phyloP scores from a whole-genome alignment of 306 rosid genomes.

The Rosa multiflora region DNA sequence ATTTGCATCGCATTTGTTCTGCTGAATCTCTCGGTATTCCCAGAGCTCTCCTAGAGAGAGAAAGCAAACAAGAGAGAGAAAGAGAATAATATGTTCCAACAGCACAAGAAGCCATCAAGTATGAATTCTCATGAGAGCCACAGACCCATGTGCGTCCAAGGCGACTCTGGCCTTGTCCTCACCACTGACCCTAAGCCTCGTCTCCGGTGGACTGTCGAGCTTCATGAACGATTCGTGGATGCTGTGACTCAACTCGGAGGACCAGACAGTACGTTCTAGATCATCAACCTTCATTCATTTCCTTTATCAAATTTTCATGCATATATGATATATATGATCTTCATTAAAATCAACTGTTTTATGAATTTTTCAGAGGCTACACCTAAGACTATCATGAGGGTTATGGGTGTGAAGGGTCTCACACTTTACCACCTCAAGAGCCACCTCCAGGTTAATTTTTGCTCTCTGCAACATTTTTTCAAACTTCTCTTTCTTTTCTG shows the following conservation, averaged over 20 bases:
- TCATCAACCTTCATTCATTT: background rate
- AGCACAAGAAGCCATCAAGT: conserved; percentile 86
- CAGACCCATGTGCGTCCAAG: conserved; percentile 95
- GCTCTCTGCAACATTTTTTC: conserved; percentile 31
- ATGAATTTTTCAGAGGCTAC: conserved; percentile 71
- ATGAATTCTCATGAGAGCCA: conserved; percentile 86
- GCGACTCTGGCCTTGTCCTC: conserved; percentile 97
- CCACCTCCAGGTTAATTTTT: conserved; percentile 80
- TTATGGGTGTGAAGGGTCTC: conserved; percentile 99
- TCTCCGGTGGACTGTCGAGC: conserved; percentile 98
- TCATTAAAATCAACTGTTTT: background rate
- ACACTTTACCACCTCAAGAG: conserved; percentile 99
- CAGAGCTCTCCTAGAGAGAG: conserved; percentile 48
- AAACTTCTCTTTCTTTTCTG: conserved; percentile 30
- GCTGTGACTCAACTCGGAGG: conserved; percentile 99
- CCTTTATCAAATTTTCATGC: background rate
- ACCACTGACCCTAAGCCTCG: conserved; percentile 99
- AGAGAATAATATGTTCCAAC: conserved; percentile 90
- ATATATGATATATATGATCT: background rate
- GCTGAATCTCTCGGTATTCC: conserved; percentile 69
- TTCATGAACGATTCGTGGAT: conserved; percentile 97
- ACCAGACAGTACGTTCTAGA: conserved; percentile 68
- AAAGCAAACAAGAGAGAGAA: conserved; percentile 35
- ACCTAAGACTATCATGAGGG: conserved; percentile 99
- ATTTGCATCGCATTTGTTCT: conserved; percentile 99